Percentiles rank a stretch among this genome's conserved stretches.
These are phyloP conservation scores for Crucihimalaya himalaica DNA, from an alignment of 345 rosid genomes.

Conservation along the genomic window DNA sequence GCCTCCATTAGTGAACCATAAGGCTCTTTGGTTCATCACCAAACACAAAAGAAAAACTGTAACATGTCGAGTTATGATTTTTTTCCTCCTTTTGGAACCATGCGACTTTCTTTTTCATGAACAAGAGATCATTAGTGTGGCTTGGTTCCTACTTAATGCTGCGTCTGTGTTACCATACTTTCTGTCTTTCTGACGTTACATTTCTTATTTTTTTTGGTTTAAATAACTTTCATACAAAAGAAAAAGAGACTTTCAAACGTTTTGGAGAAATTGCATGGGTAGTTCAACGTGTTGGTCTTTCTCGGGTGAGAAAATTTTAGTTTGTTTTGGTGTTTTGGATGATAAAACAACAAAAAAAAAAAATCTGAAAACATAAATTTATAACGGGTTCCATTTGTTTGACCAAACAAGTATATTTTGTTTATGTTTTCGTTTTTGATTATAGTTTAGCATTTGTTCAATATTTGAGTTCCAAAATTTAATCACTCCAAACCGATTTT, in stretches of 20 bases:
- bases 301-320: no score
- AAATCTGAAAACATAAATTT: no score
- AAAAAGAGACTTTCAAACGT: not conserved
- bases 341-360: no score
- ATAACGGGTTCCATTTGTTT: no score
- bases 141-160: not conserved
- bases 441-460: no score
- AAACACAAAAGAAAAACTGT: conserved; percentile 6
- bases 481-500: no score
- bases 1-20: conserved; percentile 14
- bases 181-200: not conserved
- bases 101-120: not conserved
- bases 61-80: conserved; percentile 14
- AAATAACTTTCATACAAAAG: not conserved
- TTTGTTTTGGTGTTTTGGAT: no score
- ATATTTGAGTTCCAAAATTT: no score
- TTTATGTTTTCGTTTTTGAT: no score
- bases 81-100: not conserved
- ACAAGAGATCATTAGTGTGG: conserved; percentile 10
- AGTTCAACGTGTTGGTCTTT: no score
- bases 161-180: not conserved
- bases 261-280: not conserved
- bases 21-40: conserved; percentile 10
- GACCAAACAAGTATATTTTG: no score
- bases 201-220: not conserved